A percentile compares a stretch with the other conserved stretches of the same genome.
Evolutionary conservation across 257 asterid species (phyloP).

Genomic region (Jacaranda mimosifolia): DNA sequence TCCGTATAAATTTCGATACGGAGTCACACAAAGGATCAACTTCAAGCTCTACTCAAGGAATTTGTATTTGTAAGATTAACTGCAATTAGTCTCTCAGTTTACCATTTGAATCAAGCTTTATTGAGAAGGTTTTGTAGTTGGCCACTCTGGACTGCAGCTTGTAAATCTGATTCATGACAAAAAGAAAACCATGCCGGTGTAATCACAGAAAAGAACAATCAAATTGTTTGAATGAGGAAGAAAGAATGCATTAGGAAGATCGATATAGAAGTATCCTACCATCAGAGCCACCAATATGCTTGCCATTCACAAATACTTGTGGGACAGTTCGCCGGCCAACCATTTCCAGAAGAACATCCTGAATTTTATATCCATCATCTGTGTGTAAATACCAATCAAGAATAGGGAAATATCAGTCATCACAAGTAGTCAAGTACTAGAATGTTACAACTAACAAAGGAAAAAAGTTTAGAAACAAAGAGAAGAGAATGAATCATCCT

Average conservation of each 20-base stretch:
- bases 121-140: constrained; percentile 56
- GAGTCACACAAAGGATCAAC: neutral
- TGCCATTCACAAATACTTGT: constrained; percentile 94
- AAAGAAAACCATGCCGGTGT: neutral
- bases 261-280: constrained; percentile 52
- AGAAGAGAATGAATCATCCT: no score
- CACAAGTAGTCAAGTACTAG: constrained; percentile 1
- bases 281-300: constrained; percentile 95
- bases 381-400: constrained; percentile 9
- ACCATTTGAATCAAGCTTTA: constrained; percentile 45
- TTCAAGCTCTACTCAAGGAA: constrained; percentile 3
- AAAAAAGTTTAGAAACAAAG: neutral
- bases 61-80: constrained; percentile 7
- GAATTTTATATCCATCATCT: constrained; percentile 90
- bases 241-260: neutral
- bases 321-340: constrained; percentile 94
- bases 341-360: constrained; percentile 75
- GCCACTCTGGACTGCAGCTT: constrained; percentile 55
- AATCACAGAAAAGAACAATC: neutral
- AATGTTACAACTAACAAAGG: neutral
- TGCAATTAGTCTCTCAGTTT: constrained; percentile 1
- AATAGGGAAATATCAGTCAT: constrained; percentile 10
- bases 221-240: neutral
- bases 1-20: neutral
- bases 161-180: constrained; percentile 46